Evolutionary conservation across 2,329 filamentous ascomycete species (phyloP).

Genomic region (Fusarium sterilihyphosum): DNA sequence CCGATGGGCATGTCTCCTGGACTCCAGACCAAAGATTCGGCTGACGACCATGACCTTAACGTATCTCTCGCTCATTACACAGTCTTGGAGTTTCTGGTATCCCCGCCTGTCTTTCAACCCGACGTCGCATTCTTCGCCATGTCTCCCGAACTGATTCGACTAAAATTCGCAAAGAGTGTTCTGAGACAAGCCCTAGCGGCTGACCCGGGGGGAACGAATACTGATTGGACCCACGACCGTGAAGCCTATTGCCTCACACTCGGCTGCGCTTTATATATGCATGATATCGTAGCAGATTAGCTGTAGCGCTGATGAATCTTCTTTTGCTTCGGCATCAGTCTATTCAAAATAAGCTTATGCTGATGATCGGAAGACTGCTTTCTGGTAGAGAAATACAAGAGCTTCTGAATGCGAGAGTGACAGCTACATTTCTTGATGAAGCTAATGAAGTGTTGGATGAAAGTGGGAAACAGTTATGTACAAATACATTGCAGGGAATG

Average conservation of each 20-base stretch:
- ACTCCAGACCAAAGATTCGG: neutral
- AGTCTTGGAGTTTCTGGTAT: neutral
- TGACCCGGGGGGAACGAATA: neutral
- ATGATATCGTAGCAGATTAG: neutral
- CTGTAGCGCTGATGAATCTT: neutral
- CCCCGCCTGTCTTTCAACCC: neutral
- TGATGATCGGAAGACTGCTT: neutral
- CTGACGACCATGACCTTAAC: neutral
- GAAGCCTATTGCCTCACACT: neutral
- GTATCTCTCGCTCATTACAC: neutral
- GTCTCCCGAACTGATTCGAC: neutral
- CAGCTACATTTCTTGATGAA: neutral
- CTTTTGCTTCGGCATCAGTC: neutral
- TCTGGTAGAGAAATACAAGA: neutral
- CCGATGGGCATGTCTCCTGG: neutral
- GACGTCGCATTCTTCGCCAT: neutral
- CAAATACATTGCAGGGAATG: neutral
- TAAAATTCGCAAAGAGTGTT: neutral
- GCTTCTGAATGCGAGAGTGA: neutral
- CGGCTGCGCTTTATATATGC: neutral
- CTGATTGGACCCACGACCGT: neutral
- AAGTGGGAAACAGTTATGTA: accelerated
- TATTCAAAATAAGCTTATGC: neutral
- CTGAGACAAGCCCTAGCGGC: neutral
- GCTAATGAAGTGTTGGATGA: too few relatives aligned